These are phyloP conservation scores for Globisporangium canariense DNA, from an alignment of 352 stramenopile species.

Conservation along the genomic window DNA sequence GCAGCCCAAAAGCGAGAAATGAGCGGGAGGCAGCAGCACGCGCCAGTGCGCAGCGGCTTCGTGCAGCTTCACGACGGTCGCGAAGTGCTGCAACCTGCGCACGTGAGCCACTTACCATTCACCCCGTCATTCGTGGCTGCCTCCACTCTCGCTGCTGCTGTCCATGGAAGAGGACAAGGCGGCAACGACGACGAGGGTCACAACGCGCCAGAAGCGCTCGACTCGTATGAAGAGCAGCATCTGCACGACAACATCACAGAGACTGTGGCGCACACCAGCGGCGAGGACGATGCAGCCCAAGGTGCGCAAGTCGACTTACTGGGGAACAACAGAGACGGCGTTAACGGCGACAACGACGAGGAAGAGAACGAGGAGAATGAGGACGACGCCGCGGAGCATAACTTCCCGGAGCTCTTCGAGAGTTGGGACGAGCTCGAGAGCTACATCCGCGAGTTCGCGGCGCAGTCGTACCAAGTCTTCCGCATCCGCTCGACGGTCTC, in stretches of 20 bases:
- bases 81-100: neutral
- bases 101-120: neutral
- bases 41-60: neutral
- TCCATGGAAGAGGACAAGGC: neutral
- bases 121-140: neutral
- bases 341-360: too few relatives aligned
- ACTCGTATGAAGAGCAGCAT: neutral
- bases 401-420: neutral
- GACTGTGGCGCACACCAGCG: neutral
- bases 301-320: neutral
- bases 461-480: constrained; percentile 6
- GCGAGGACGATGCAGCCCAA: neutral
- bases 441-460: constrained; percentile 8
- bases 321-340: neutral
- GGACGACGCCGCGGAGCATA: neutral
- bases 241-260: neutral
- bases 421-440: constrained; percentile 2
- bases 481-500: constrained; percentile 4
- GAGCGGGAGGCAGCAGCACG: neutral
- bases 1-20: neutral
- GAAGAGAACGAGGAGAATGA: neutral
- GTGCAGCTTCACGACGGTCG: neutral
- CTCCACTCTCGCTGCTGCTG: neutral
- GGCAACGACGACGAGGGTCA: neutral
- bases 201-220: neutral